These are phyloP conservation scores for Niebla homalea DNA, from an alignment of 495 filamentous ascomycete species.

Conservation along the genomic window DNA sequence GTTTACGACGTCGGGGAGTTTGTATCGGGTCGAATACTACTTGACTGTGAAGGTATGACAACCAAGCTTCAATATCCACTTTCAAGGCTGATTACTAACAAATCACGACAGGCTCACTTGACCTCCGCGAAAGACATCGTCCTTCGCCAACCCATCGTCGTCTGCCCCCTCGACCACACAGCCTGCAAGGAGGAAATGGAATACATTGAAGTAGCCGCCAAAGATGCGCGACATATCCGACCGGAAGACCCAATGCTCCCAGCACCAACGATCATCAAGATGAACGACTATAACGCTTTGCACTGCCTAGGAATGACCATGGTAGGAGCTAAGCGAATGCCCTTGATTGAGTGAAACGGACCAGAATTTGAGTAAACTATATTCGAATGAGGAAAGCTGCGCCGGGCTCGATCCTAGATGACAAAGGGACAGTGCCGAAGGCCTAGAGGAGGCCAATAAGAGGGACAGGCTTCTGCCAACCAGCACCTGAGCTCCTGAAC, in stretches of 20 bases:
- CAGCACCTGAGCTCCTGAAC: too few relatives aligned
- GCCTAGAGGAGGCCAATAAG: too few relatives aligned
- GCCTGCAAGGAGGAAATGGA: conserved; percentile 98
- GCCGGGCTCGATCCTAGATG: too few relatives aligned
- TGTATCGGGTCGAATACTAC: conserved; percentile 98
- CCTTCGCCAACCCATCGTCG: conserved; percentile 85
- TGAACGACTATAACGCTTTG: conserved; percentile 63
- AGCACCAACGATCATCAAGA: conserved; percentile 63
- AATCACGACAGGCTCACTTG: conserved; percentile 57
- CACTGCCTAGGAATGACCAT: conserved; percentile 68
- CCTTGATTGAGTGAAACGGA: conserved; percentile 65
- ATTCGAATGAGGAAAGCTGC: too few relatives aligned
- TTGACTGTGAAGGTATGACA: conserved; percentile 76
- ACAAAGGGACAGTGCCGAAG: too few relatives aligned
- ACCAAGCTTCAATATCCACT: background rate
- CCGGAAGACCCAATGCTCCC: conserved; percentile 83
- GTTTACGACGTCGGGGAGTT: conserved; percentile 84
- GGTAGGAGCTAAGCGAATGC: conserved; percentile 75
- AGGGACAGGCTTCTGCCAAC: too few relatives aligned
- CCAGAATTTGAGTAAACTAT: background rate
- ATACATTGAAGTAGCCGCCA: conserved; percentile 86
- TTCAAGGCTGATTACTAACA: background rate
- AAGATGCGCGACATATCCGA: conserved; percentile 76
- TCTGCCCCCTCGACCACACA: conserved; percentile 89
- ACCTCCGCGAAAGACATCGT: conserved; percentile 82